Conservation (phyloP, 2,329 filamentous ascomycete genomes). For the Elsinoe ampelina region DNA sequence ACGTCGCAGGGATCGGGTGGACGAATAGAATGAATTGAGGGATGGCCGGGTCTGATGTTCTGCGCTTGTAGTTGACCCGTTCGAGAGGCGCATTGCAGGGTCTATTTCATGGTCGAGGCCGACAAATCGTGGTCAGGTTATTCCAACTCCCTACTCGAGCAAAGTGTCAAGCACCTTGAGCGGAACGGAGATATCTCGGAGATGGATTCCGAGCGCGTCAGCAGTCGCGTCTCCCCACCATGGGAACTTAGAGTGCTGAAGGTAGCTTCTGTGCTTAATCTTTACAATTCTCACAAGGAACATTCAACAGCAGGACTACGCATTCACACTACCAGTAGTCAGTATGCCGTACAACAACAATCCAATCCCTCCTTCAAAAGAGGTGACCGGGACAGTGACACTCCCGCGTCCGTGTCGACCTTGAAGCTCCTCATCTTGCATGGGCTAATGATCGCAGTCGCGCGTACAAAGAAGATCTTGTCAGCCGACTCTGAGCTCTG, state of each 20-base stretch:
- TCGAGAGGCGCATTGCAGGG: conserved; percentile 1
- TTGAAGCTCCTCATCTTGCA: not conserved
- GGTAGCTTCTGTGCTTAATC: too few species aligned
- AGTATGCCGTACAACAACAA: conserved; percentile 85
- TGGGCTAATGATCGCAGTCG: conserved; percentile 48
- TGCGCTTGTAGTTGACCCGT: conserved; percentile 10
- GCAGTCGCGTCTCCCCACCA: not conserved
- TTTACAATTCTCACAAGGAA: not conserved
- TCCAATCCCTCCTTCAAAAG: conserved; percentile 68
- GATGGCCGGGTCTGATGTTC: conserved; percentile 31
- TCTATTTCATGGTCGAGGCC: not conserved
- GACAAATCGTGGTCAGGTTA: not conserved
- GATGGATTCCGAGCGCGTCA: conserved; percentile 3
- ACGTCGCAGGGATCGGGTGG: conserved; percentile 46
- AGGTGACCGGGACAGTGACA: conserved; percentile 74
- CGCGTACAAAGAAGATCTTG: conserved; percentile 93
- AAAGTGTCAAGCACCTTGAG: not conserved
- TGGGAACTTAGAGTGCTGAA: too few species aligned
- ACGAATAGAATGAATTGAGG: conserved; percentile 41
- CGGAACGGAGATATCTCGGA: conserved; percentile 1
- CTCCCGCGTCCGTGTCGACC: conserved; percentile 60
- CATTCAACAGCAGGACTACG: not conserved
- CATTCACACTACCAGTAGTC: conserved; percentile 1
- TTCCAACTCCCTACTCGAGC: not conserved
- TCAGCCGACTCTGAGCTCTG: conserved; percentile 74